Percentiles rank a stretch among this genome's conserved stretches.
Evolutionary conservation across 2,329 filamentous ascomycete genomes (phyloP).

Genomic region (Clarireedia monteithiana): DNA sequence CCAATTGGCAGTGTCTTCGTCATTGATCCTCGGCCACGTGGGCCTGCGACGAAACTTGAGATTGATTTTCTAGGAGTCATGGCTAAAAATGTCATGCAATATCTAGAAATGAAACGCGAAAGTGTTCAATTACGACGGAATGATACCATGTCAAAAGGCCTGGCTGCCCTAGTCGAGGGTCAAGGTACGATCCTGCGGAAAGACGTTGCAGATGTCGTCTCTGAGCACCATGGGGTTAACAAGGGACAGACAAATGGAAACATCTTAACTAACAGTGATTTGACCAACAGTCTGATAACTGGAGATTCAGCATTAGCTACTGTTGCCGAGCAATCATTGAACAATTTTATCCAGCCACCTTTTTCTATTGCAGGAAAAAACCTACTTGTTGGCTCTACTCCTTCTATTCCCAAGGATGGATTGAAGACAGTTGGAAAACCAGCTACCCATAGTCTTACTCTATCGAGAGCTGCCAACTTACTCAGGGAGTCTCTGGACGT

Average conservation of each 20-base stretch:
- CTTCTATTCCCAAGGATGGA: neutral
- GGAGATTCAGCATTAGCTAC: neutral
- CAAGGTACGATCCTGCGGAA: constrained; percentile 5
- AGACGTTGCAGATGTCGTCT: neutral
- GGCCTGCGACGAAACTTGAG: constrained; percentile 36
- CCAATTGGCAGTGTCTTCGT: constrained; percentile 51
- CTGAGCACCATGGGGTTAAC: neutral
- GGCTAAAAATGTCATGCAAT: constrained; percentile 46
- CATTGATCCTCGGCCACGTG: constrained; percentile 45
- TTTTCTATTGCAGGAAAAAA: neutral
- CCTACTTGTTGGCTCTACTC: neutral
- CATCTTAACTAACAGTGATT: neutral
- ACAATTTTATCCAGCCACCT: neutral
- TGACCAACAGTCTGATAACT: neutral
- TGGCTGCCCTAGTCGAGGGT: constrained; percentile 44
- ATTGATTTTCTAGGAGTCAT: constrained; percentile 47
- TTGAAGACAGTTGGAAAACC: neutral
- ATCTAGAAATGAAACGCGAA: constrained; percentile 47
- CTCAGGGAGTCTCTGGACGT: constrained; percentile 15
- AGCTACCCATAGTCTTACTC: constrained; percentile 5
- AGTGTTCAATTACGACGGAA: constrained; percentile 42
- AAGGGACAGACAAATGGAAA: neutral
- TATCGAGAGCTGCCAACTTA: constrained; percentile 11
- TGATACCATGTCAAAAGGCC: constrained; percentile 43
- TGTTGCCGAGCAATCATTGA: constrained; percentile 2